These are phyloP conservation scores for Calophaca sinica DNA, from an alignment of 306 rosid genomes.

Conservation along the genomic window DNA sequence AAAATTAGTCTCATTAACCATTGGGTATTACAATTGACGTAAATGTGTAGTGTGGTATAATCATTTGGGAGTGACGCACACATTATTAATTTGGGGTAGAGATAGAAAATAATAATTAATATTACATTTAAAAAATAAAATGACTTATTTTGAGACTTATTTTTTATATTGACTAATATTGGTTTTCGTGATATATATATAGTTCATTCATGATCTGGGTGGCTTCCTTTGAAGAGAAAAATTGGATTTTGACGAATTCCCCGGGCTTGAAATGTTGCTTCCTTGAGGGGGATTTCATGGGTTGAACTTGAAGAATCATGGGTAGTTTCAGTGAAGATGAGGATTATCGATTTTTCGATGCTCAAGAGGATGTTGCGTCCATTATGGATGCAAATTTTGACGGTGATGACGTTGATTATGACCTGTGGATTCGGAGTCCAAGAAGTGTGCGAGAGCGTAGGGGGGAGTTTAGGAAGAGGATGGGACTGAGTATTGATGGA, in stretches of 20 bases:
- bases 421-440: constrained; percentile 75
- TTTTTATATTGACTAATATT: constrained; percentile 38
- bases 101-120: no score
- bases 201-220: constrained; percentile 53
- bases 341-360: constrained; percentile 78
- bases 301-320: constrained; percentile 77
- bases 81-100: no score
- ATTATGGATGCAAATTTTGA: constrained; percentile 57
- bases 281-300: constrained; percentile 79
- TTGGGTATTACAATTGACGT: no score
- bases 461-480: constrained; percentile 62
- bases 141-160: no score
- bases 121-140: no score
- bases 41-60: no score
- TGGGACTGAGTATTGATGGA: constrained; percentile 60
- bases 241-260: constrained; percentile 58
- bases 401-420: constrained; percentile 57
- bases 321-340: constrained; percentile 77
- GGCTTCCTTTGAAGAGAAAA: constrained; percentile 60
- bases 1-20: no score
- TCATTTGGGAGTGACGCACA: no score
- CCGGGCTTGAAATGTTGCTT: constrained; percentile 60
- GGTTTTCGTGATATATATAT: constrained; percentile 55
- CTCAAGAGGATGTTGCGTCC: constrained; percentile 76
- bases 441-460: constrained; percentile 78